Evolutionary conservation across 2,329 filamentous ascomycete genomes (phyloP), one percentile per base, ranked within the genome.

Genomic region (Venturia aucupariae): DNA sequence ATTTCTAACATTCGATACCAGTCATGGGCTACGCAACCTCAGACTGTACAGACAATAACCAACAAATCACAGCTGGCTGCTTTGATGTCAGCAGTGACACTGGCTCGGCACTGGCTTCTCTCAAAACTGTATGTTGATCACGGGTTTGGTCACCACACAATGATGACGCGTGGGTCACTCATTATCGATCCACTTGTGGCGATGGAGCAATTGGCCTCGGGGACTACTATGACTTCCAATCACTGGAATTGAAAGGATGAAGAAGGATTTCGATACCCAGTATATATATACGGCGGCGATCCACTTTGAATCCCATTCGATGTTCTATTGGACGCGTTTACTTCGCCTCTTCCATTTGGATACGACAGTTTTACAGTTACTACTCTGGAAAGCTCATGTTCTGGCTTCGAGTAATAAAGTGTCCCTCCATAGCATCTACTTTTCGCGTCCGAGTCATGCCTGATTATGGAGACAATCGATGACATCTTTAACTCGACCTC

Each of bases 61-160:
- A 57, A 15, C 51, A 35, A 4, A 35, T 57, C 30, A 32, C 51
- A 3, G 51, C 27, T 4, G 51, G 27, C 22, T 57, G 51, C 51
- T 57, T 32, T 11, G 51, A 57, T 57, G 51, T 57, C 51, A 57
- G 51, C 30, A 57, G 51, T 35, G 51, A 57, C 15, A 57, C 51
- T 35, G 51, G 51, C 15, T 57, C 51, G 24, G 13, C 11, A 35
- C 51, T n/a, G 30, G 32, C 51, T 38, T 57, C 51, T 57, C 51
- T 51, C 22, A 15, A 10, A n/a, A 35, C 30, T 8, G 15, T n/a
- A 13, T 57, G 51, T 57, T 57, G 51, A 57, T 57, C 30, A 57
- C 30, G 30, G 19, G 51, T 19, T 17, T 2, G 24, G 13, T 35
- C 10, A 13, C 22, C 22, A 51, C 22, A 17, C 22, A 51, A 6